A percentile compares a stretch with the other conserved stretches of the same genome.
These are phyloP conservation scores for Apiotrichum veenhuisii DNA, from an alignment of 1,284 basidiomycete species.

Conservation along the genomic window DNA sequence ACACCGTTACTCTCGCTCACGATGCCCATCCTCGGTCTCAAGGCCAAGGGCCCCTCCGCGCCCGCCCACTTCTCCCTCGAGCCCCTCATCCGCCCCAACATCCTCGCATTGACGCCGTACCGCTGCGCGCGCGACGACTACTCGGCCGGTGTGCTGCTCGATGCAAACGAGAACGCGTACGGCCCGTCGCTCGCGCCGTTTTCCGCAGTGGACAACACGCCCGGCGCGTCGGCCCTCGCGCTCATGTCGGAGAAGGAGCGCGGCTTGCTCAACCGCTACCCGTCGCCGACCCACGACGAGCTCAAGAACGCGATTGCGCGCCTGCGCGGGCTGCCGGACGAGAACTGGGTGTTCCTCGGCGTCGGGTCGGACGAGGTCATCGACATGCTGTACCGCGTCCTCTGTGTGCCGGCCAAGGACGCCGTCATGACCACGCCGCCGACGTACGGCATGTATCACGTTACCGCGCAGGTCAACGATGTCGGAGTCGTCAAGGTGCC, in stretches of 20 bases:
- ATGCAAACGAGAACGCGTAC: constrained; percentile 95
- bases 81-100: constrained; percentile 85
- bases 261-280: constrained; percentile 49
- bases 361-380: constrained; percentile 97
- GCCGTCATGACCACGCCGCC: constrained; percentile 84
- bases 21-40: constrained; percentile 51
- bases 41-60: constrained; percentile 51
- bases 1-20: constrained; percentile 3
- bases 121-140: constrained; percentile 97
- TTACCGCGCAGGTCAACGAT: constrained; percentile 94
- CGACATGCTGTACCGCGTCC: constrained; percentile 87
- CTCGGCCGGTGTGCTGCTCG: constrained; percentile 85
- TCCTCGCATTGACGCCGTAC: constrained; percentile 87
- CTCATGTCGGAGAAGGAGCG: constrained; percentile 40
- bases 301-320: constrained; percentile 74
- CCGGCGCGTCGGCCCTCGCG: constrained; percentile 31
- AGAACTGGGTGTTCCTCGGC: constrained; percentile 82
- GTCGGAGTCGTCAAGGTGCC: constrained; percentile 77
- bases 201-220: constrained; percentile 3
- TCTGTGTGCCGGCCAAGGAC: constrained; percentile 75
- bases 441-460: constrained; percentile 97
- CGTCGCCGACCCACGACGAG: constrained; percentile 54
- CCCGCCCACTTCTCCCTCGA: constrained; percentile 79
- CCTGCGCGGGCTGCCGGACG: constrained; percentile 63
- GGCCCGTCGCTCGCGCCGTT: constrained; percentile 70